Evolutionary conservation across 2,329 filamentous ascomycete genomes (phyloP).

Genomic region (Neonectria hederae): DNA sequence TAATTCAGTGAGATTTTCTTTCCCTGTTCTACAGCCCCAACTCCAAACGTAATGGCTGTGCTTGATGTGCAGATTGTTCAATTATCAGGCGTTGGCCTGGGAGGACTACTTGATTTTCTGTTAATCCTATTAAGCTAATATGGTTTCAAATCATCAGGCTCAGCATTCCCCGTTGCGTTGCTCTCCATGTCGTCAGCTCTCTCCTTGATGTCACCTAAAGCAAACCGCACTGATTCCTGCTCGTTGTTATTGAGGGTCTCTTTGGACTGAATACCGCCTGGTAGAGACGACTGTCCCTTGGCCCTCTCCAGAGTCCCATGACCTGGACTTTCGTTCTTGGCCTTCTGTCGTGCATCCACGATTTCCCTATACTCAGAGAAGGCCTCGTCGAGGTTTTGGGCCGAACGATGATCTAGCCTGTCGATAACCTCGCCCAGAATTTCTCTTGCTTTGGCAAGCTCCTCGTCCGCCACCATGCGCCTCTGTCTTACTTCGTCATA

Average conservation of each 20-base stretch:
- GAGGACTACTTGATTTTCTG: too few relatives aligned
- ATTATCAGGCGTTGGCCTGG: too few relatives aligned
- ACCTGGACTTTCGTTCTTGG: neutral
- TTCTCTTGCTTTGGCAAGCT: neutral
- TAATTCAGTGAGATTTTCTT: too few relatives aligned
- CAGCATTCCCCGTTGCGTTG: too few relatives aligned
- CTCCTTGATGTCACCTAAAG: neutral
- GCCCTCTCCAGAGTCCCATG: too few relatives aligned
- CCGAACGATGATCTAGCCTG: neutral
- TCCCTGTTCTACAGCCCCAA: too few relatives aligned
- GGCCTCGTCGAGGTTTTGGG: neutral
- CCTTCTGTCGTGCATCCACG: neutral
- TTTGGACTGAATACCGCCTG: neutral
- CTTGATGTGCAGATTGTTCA: too few relatives aligned
- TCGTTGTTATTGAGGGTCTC: neutral
- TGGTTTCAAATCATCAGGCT: neutral
- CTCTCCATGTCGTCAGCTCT: neutral
- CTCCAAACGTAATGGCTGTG: too few relatives aligned
- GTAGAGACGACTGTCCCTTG: neutral
- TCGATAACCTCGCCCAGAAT: neutral
- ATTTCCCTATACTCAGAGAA: neutral
- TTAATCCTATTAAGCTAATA: too few relatives aligned
- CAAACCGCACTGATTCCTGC: neutral
- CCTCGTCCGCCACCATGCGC: neutral
- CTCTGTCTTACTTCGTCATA: neutral